Conservation (phyloP, 768 basidiomycete genomes). For the Amyloporia xantha region DNA sequence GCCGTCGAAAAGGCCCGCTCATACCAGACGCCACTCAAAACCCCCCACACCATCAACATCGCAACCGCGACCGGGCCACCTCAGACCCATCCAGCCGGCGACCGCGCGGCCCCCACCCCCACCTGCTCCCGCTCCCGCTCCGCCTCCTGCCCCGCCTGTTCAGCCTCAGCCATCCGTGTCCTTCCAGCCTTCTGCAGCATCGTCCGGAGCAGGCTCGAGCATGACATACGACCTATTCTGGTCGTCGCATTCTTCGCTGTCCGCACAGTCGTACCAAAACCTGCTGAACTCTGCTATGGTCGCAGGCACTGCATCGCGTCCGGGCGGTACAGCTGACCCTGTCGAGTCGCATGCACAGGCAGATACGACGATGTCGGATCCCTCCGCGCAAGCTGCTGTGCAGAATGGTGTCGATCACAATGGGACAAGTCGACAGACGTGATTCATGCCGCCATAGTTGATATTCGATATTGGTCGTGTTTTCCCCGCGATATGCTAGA, state of each 20-base stretch:
- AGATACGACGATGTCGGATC: too few relatives aligned
- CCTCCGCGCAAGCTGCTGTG: too few relatives aligned
- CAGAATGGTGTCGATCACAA: too few relatives aligned
- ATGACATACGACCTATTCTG: conserved; percentile 19
- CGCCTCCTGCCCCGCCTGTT: not conserved
- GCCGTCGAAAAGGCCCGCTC: too few relatives aligned
- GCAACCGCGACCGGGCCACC: not conserved
- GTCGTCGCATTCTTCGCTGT: conserved; percentile 11
- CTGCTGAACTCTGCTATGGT: conserved; percentile 5
- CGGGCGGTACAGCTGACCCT: too few relatives aligned
- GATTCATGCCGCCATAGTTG: too few relatives aligned
- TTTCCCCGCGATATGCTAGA: too few relatives aligned
- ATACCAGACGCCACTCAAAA: not conserved
- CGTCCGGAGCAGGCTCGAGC: conserved; percentile 3
- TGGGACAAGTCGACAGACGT: too few relatives aligned
- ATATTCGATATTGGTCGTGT: too few relatives aligned
- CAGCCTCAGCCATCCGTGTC: not conserved
- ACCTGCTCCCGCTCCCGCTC: conserved; percentile 4
- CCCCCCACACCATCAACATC: not conserved
- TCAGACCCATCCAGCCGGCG: not conserved
- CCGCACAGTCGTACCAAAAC: conserved; percentile 8
- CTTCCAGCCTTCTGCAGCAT: too few relatives aligned
- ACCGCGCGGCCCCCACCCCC: not conserved
- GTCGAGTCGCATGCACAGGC: too few relatives aligned
- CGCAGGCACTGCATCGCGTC: too few relatives aligned